Base-by-base conservation (phyloP, 441 rosid species). In the Aquilaria agallochum region DNA sequence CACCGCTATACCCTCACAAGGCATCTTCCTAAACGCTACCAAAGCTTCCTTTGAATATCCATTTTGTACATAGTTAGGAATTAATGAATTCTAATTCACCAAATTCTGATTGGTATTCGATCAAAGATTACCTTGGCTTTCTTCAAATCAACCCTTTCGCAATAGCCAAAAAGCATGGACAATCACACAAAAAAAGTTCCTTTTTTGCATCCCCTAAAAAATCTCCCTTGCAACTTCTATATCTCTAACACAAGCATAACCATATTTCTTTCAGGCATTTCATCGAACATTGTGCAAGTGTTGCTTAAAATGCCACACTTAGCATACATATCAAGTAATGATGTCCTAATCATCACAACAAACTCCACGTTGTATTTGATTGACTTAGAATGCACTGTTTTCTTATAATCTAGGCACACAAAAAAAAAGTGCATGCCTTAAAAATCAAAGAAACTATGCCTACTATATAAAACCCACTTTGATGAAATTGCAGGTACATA, bases 151-250 rank as follows among this genome's bases (percentile, higher is more conserved):
- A 81, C 83, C 20, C 58, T 64, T 65, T 67, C 79, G 70, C 73
- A 65, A 70, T 58, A 80, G 31, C 85, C 87, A 1, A 83, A 80
- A 61, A 82, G 78, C 80, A 84, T 68, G 33, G 85, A 52, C 0
- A 87, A 82, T 87, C 90, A 84, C 3, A 78, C 66, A 69, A 69
- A 72, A 45, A 45, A 75, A 68, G 68, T 80, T 84, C 77, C 71
- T 72, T 58, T 64, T 65, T 8, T 80, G 90, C 80, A 80, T 76
- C 6, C 47, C 49, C 40, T 71, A 63, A 33, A 82, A 84, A 55
- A 69, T 63, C 67, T 50, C 59, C 68, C 68, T 60, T 50, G 83
- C 88, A 68, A 71, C 58, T 55, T 72, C 75, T 80, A 73, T 75
- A 45, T 77, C 74, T 47, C 77, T 68, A 36, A 69, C 72, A 49